phyloP scores from a whole-genome alignment of 371 early-diverging fungal genomes.

The Saksenaea oblongispora region DNA sequence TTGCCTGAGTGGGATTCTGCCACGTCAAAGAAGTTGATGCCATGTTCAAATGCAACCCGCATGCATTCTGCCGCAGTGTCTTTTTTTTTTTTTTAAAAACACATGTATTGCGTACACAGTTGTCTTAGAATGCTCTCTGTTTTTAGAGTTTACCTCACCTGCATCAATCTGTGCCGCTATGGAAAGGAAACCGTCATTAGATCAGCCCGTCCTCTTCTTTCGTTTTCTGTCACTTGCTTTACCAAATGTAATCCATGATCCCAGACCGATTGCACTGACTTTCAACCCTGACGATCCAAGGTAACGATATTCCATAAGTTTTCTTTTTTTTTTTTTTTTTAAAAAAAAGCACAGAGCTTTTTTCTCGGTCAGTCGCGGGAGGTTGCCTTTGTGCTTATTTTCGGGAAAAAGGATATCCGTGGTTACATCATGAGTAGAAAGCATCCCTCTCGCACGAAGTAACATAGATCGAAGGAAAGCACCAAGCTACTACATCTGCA shows the following conservation, averaged over 20 bases:
- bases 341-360: neutral
- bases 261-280: constrained; percentile 53
- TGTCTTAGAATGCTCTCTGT: neutral
- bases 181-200: neutral
- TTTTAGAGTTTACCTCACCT: neutral
- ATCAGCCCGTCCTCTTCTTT: neutral
- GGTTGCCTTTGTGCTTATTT: neutral
- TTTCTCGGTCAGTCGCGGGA: neutral
- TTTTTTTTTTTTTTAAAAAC: too few species aligned
- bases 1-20: constrained; percentile 65
- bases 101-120: neutral
- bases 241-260: constrained; percentile 69
- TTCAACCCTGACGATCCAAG: constrained; percentile 82
- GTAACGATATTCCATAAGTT: constrained; percentile 81
- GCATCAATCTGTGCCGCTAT: constrained; percentile 2
- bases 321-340: too few species aligned
- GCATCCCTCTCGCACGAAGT: constrained; percentile 25
- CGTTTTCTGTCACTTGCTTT: constrained; percentile 11
- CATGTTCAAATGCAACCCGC: constrained; percentile 20
- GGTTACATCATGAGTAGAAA: constrained; percentile 35
- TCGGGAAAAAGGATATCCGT: constrained; percentile 6
- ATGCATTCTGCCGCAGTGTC: neutral
- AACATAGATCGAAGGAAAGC: too few species aligned
- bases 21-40: constrained; percentile 82
- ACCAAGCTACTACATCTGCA: too few species aligned